A percentile compares a stretch with the other conserved stretches of the same genome.
Conservation (phyloP, 208 protist species). For the Strigomonas galati region DNA sequence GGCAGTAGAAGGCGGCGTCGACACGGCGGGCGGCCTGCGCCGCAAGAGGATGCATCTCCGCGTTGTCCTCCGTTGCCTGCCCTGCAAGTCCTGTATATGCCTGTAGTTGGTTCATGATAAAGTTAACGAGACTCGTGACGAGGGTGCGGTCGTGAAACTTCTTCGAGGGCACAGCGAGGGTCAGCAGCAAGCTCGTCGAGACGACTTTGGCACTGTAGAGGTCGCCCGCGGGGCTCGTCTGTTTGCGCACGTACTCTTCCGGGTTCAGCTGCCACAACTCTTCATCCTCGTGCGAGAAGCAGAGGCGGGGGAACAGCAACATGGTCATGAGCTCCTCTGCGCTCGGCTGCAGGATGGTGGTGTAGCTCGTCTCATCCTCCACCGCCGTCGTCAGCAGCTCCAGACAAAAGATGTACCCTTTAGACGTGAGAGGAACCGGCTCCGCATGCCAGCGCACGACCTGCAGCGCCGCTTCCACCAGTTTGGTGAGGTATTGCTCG, state of each 20-base stretch:
- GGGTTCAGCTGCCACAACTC: constrained; percentile 90
- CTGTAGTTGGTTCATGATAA: constrained; percentile 70
- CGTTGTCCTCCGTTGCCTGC: constrained; percentile 28
- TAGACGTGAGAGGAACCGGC: constrained; percentile 58
- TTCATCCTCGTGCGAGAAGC: constrained; percentile 74
- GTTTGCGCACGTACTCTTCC: constrained; percentile 89
- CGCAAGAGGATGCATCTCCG: constrained; percentile 21
- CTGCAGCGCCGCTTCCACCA: constrained; percentile 47
- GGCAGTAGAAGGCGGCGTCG: constrained; percentile 65
- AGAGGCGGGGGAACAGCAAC: constrained; percentile 87
- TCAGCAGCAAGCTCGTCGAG: constrained; percentile 65
- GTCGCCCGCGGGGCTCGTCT: constrained; percentile 72
- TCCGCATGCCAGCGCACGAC: constrained; percentile 75
- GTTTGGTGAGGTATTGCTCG: constrained; percentile 26
- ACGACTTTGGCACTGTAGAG: constrained; percentile 80
- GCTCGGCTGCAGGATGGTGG: constrained; percentile 44
- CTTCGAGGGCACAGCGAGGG: constrained; percentile 47
- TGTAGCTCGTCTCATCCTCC: constrained; percentile 39
- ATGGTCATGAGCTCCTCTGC: constrained; percentile 67
- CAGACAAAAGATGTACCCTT: constrained; percentile 80
- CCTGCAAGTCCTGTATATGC: constrained; percentile 27
- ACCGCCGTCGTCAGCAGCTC: constrained; percentile 61
- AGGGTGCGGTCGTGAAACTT: constrained; percentile 65
- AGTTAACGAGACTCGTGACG: constrained; percentile 60
- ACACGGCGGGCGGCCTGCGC: constrained; percentile 61